Evolutionary conservation across 305 asterid genomes (phyloP), one percentile per base, ranked within the genome.

Genomic region (Fraxinus latifolia): DNA sequence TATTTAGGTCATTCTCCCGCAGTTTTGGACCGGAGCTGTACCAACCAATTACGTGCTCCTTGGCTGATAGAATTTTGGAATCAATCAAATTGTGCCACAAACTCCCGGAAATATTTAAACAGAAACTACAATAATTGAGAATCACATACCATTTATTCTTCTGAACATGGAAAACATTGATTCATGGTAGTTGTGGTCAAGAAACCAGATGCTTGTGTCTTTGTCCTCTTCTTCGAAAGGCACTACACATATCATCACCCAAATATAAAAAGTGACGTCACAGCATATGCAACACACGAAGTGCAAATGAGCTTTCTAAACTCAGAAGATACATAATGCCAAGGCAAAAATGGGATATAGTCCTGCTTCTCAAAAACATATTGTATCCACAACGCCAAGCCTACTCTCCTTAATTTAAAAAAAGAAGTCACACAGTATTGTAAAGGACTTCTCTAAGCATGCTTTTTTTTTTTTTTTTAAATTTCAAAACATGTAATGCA

Each of bases 21-120:
- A 95, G 92, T 79, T 95, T 95, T 19, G 98, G 98, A 33, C 98
- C 98, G 47, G 98, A 93, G 90, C 98, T 95, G 77, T 95, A 95
- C 98, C 98, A 95, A 65, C 98, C 98, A 86, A 95, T 96, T 15
- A 95, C 98, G 82, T 95, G 98, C 92, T 95, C 98, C 92, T 95
- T 95, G 76, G 98, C 98, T 95, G 95, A 84, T 15, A 85, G 34
- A 65, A 79, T 73, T 70, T 31, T 37, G 12, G 53, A 32, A 79
- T 29, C 71, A 77, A 78, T 83, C 65, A 62, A 84, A 77, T 44
- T 58, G 81, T 67, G 37, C 17, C 25, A 19, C 32, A 71, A 83
- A 76, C 70, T 0, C 55, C 27, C 0, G n/a, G 70, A 85, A 60
- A 7, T 14, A 8, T 5, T 32, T n/a, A 47, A 77, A 76, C 76